phyloP scores from a whole-genome alignment of 2,329 filamentous ascomycete genomes.

The Ascochyta rabiei region DNA sequence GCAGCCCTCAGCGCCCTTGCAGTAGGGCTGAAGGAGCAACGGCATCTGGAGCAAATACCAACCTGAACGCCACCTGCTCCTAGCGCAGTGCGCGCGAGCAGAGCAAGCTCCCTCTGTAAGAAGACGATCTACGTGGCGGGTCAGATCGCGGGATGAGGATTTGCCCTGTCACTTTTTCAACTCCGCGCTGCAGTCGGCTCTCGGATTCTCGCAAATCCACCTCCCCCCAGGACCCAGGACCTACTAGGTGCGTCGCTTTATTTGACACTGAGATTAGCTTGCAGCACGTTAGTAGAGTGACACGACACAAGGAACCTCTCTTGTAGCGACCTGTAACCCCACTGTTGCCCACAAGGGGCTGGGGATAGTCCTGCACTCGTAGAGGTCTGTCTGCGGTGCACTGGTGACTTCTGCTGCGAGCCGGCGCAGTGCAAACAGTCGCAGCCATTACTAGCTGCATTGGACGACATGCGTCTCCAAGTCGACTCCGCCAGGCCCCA shows the following conservation, averaged over 20 bases:
- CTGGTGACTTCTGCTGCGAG: constrained; percentile 35
- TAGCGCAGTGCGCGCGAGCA: constrained; percentile 1
- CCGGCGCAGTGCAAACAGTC: constrained; percentile 28
- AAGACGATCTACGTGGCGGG: constrained; percentile 4
- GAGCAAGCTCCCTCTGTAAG: neutral
- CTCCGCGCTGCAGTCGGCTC: constrained; percentile 13
- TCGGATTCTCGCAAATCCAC: constrained; percentile 18
- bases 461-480: constrained; percentile 22
- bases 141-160: constrained; percentile 13
- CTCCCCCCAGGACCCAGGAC: constrained; percentile 16
- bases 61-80: constrained; percentile 1
- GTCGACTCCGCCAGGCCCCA: constrained; percentile 20
- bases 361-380: constrained; percentile 27
- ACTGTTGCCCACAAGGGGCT: constrained; percentile 20
- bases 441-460: constrained; percentile 28
- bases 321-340: constrained; percentile 28
- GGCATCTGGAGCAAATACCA: neutral
- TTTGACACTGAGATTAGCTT: constrained; percentile 41
- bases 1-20: constrained; percentile 41
- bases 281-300: constrained; percentile 39
- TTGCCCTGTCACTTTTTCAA: constrained; percentile 40
- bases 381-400: constrained; percentile 28
- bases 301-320: constrained; percentile 38
- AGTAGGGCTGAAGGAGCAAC: constrained; percentile 40
- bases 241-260: constrained; percentile 27